These are phyloP conservation scores for Talaromyces funiculosus DNA, from an alignment of 2,329 filamentous ascomycete genomes.

Conservation along the genomic window DNA sequence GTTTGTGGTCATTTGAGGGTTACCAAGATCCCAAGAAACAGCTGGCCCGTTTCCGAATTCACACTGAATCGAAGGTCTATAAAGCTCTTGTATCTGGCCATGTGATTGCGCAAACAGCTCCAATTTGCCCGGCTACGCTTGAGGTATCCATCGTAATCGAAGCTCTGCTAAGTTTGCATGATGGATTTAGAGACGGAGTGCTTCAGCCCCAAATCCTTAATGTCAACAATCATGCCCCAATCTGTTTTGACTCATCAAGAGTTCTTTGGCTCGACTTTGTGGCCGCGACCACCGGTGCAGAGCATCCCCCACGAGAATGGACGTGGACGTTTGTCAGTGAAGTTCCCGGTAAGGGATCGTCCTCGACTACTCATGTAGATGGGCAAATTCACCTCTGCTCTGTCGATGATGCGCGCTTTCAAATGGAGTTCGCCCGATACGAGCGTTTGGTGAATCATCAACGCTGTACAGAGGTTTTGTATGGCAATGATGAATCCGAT, in stretches of 20 bases:
- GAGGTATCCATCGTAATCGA: slow-evolving; percentile 33
- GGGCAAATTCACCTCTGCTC: slow-evolving; percentile 23
- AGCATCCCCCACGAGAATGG: slow-evolving; percentile 23
- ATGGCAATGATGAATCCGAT: slow-evolving; percentile 15
- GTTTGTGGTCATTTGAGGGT: slow-evolving; percentile 25
- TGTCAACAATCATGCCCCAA: slow-evolving; percentile 27
- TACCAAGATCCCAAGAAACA: slow-evolving; percentile 11
- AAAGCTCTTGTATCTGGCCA: slow-evolving; percentile 33
- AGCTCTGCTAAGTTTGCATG: slow-evolving; percentile 27
- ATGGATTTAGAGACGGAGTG: slow-evolving; percentile 19
- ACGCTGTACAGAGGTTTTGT: slow-evolving; percentile 17
- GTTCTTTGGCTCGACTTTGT: slow-evolving; percentile 26
- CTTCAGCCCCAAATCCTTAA: slow-evolving; percentile 27
- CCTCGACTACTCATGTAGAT: slow-evolving; percentile 20
- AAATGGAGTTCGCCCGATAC: slow-evolving; percentile 25
- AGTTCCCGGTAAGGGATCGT: background rate
- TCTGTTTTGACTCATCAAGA: slow-evolving; percentile 28
- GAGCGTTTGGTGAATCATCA: slow-evolving; percentile 31
- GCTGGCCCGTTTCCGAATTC: slow-evolving; percentile 36
- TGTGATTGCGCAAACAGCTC: slow-evolving; percentile 34
- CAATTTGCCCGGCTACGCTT: slow-evolving; percentile 37
- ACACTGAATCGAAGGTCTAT: slow-evolving; percentile 34
- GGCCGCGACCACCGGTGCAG: too few species aligned
- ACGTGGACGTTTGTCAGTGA: slow-evolving; percentile 24
- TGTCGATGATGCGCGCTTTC: slow-evolving; percentile 15